These are phyloP conservation scores for Chaetomium strumarium DNA, from an alignment of 2,329 filamentous ascomycete species.

Conservation along the genomic window DNA sequence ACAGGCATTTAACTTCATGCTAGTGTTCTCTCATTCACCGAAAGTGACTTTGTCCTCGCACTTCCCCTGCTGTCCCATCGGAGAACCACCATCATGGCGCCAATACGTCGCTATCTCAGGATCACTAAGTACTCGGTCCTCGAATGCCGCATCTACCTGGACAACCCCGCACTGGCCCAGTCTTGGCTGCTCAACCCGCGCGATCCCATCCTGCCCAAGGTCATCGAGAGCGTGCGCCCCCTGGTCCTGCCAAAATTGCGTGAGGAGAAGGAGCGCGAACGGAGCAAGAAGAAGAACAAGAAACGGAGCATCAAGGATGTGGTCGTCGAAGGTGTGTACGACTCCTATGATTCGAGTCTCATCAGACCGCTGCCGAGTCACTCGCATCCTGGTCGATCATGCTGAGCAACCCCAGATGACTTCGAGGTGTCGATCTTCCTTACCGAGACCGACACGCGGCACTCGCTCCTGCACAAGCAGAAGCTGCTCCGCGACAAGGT, in stretches of 20 bases:
- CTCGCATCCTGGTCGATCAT: not conserved
- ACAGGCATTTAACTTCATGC: not conserved
- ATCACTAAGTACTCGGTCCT: slow-evolving; percentile 91
- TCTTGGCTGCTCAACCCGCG: slow-evolving; percentile 78
- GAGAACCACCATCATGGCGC: slow-evolving; percentile 63
- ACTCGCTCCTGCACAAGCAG: slow-evolving; percentile 79
- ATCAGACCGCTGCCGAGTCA: not conserved
- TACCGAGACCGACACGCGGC: slow-evolving; percentile 76
- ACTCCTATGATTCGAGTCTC: slow-evolving; percentile 7
- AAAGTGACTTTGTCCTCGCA: not conserved
- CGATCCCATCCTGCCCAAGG: slow-evolving; percentile 68
- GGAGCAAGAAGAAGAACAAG: slow-evolving; percentile 57
- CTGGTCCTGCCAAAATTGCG: slow-evolving; percentile 84
- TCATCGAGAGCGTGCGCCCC: slow-evolving; percentile 80
- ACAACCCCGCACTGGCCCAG: slow-evolving; percentile 76
- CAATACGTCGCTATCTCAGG: slow-evolving; percentile 80
- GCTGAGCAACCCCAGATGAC: slow-evolving; percentile 59
- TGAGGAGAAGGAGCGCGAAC: slow-evolving; percentile 71
- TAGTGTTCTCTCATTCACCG: not conserved
- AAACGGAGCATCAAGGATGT: slow-evolving; percentile 85
- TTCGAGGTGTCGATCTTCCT: slow-evolving; percentile 95
- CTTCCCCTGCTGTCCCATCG: no score
- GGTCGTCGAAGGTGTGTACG: slow-evolving; percentile 62
- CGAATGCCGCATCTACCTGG: slow-evolving; percentile 94
- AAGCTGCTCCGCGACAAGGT: slow-evolving; percentile 65